phyloP scores from a whole-genome alignment of 2,329 filamentous ascomycete species.

The Trichoderma afroharzianum region DNA sequence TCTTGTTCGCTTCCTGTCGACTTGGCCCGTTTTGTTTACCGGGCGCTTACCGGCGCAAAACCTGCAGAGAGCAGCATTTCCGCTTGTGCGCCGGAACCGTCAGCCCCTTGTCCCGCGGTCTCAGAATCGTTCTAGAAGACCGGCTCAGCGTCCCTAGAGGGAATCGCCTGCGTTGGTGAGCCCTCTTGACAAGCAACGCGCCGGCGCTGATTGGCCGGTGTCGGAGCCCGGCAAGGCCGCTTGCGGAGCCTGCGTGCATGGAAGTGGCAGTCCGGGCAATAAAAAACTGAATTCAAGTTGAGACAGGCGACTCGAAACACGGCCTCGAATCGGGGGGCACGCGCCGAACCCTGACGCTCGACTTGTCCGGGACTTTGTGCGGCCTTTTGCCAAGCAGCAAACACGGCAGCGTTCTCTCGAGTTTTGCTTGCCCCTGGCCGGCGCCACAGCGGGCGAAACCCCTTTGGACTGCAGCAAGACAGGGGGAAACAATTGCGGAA shows the following conservation, averaged over 20 bases:
- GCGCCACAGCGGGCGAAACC: constrained; percentile 14
- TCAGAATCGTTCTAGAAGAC: constrained; percentile 32
- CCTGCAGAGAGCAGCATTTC: background rate
- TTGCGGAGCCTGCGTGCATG: background rate
- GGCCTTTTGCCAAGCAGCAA: background rate
- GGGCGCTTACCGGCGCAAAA: constrained; percentile 10
- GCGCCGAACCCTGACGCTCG: background rate
- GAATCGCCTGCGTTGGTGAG: constrained; percentile 7
- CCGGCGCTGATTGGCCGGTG: background rate
- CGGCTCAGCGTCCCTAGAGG: constrained; percentile 4
- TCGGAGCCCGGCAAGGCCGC: constrained; percentile 2
- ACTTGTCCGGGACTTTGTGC: background rate
- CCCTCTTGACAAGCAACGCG: background rate
- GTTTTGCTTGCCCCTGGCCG: background rate
- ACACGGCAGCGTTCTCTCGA: background rate
- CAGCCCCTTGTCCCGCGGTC: constrained; percentile 26
- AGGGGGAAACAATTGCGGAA: background rate
- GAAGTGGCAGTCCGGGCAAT: background rate
- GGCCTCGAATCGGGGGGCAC: background rate
- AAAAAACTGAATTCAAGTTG: background rate
- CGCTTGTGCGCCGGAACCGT: constrained; percentile 19
- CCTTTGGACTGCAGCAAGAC: constrained; percentile 15
- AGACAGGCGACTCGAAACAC: background rate
- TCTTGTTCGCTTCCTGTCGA: background rate
- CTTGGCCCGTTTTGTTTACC: background rate